Evolutionary conservation across 371 early-diverging fungal genomes (phyloP).

Genomic region (Mortierella sp.): DNA sequence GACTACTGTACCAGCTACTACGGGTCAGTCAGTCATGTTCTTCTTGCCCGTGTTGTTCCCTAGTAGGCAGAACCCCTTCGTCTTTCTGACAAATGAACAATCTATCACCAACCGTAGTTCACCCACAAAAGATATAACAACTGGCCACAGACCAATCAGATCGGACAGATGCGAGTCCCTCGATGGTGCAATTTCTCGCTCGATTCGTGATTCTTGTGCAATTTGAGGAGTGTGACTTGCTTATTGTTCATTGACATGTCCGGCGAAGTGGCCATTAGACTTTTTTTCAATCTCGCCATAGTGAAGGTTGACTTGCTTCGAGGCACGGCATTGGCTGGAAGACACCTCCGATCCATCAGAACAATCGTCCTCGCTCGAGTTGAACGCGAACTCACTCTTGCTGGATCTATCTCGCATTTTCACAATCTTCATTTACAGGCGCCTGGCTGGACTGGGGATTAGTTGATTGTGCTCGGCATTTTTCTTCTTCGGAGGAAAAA

Average conservation of each 20-base stretch:
- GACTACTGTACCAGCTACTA: too few species aligned
- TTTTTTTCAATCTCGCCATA: conserved; percentile 5
- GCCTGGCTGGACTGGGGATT: conserved; percentile 3
- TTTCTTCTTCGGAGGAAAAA: conserved; percentile 1
- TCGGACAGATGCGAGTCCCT: conserved; percentile 6
- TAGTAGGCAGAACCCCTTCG: not conserved
- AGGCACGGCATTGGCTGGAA: conserved; percentile 1
- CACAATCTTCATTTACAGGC: not conserved
- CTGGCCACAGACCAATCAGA: not conserved
- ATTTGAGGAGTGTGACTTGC: not conserved
- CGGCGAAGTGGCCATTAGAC: not conserved
- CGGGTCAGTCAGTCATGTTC: not conserved
- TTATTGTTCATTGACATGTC: not conserved
- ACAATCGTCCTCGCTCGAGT: not conserved
- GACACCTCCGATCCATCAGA: not conserved
- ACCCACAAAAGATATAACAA: not conserved
- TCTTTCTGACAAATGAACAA: not conserved
- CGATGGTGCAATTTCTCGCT: conserved; percentile 3
- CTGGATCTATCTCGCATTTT: not conserved
- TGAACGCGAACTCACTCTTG: not conserved
- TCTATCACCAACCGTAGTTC: not conserved
- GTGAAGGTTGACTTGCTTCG: not conserved
- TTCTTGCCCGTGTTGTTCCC: not conserved
- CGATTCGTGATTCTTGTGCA: conserved; percentile 3
- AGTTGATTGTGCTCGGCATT: not conserved